Evolutionary conservation across 192 early-diverging fungal genomes (phyloP).

Genomic region (Chytriomyces confervae): DNA sequence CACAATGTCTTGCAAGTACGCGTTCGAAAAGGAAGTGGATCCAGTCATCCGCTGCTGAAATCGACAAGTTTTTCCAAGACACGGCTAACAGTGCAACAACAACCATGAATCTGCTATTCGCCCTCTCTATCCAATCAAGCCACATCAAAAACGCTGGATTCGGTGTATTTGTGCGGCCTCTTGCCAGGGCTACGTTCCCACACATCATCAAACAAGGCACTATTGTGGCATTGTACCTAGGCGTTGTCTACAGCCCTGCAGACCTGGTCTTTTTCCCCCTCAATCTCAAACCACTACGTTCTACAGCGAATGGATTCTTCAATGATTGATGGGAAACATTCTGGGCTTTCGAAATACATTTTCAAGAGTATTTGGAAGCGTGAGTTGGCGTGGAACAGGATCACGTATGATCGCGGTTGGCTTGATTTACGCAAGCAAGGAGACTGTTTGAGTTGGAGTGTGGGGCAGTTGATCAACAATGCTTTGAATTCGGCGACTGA

Average conservation of each 20-base stretch:
- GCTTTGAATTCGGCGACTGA: background rate
- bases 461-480: constrained; percentile 37
- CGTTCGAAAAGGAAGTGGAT: too few relatives aligned
- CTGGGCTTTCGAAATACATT: constrained; percentile 29
- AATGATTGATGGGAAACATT: constrained; percentile 30
- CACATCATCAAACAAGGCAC: background rate
- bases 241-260: constrained; percentile 18
- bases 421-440: constrained; percentile 7
- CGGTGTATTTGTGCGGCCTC: constrained; percentile 11
- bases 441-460: constrained; percentile 5
- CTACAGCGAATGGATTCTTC: constrained; percentile 28
- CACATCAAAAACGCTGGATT: constrained; percentile 5
- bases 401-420: constrained; percentile 28
- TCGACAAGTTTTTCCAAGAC: too few relatives aligned
- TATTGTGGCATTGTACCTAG: constrained; percentile 26
- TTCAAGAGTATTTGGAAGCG: constrained; percentile 28
- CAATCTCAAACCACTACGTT: constrained; percentile 26
- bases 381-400: constrained; percentile 17
- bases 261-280: constrained; percentile 31
- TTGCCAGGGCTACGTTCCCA: background rate
- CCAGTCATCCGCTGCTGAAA: too few relatives aligned
- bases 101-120: constrained; percentile 3
- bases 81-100: background rate
- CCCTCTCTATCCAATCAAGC: background rate
- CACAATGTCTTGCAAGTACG: too few relatives aligned